A percentile compares a stretch with the other conserved stretches of the same genome.
Conservation (phyloP, 2,329 filamentous ascomycete genomes). For the Xylaria sp. region DNA sequence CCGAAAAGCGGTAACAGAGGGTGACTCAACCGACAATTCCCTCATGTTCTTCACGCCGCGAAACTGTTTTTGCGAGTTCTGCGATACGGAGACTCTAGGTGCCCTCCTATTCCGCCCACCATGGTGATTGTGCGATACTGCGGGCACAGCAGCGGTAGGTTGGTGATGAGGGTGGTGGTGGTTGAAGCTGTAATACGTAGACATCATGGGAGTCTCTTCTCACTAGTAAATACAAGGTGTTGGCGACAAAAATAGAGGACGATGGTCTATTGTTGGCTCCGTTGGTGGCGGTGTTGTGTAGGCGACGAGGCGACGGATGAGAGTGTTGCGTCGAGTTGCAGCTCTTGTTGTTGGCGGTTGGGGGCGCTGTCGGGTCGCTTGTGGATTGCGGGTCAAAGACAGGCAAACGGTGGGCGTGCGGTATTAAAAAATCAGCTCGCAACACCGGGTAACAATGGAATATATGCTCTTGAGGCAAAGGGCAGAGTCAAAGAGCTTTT, state of each 20-base stretch:
- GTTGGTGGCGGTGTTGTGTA: slow-evolving; percentile 23
- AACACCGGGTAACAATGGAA: slow-evolving; percentile 25
- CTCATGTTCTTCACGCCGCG: slow-evolving; percentile 85
- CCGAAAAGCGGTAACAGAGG: slow-evolving; percentile 77
- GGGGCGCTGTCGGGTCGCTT: slow-evolving; percentile 22
- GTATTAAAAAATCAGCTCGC: slow-evolving; percentile 25
- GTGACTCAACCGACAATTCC: slow-evolving; percentile 76
- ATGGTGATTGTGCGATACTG: slow-evolving; percentile 76
- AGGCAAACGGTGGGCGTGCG: slow-evolving; percentile 16
- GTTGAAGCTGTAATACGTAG: slow-evolving; percentile 68
- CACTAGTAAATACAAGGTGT: slow-evolving; percentile 26
- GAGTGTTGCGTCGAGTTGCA: slow-evolving; percentile 11
- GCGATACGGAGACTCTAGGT: slow-evolving; percentile 77
- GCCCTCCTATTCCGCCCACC: slow-evolving; percentile 84
- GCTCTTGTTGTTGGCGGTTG: slow-evolving; percentile 19
- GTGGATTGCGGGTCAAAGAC: slow-evolving; percentile 20
- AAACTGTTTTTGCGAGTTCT: slow-evolving; percentile 86
- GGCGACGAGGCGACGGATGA: not conserved
- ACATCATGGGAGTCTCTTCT: slow-evolving; percentile 54
- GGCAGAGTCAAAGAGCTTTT: slow-evolving; percentile 21
- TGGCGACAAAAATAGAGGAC: slow-evolving; percentile 8
- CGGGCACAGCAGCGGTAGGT: slow-evolving; percentile 58
- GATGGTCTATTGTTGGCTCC: slow-evolving; percentile 25
- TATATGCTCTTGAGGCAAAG: not conserved
- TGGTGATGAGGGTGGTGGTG: slow-evolving; percentile 52